Conservation (phyloP, 257 asterid species). For the Ilex asprella region DNA sequence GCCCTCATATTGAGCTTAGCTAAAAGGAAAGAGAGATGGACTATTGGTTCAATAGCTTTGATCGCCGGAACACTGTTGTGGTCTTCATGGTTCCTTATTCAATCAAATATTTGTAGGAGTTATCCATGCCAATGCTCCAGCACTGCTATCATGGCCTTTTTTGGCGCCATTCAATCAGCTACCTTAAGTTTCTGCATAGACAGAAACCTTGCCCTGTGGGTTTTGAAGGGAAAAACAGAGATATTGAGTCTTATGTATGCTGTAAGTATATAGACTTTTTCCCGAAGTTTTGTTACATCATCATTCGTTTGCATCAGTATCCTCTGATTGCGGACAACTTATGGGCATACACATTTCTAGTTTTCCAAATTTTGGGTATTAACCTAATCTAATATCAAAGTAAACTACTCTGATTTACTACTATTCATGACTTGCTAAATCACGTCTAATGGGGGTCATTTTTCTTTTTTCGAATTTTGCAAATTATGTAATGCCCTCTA, state of each 20-base stretch:
- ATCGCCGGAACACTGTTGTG: slow-evolving; percentile 56
- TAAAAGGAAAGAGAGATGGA: slow-evolving; percentile 34
- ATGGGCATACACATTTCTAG: too few relatives aligned
- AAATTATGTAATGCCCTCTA: too few relatives aligned
- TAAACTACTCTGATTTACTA: too few relatives aligned
- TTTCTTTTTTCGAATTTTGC: too few relatives aligned
- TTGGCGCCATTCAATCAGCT: slow-evolving; percentile 64
- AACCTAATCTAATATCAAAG: too few relatives aligned
- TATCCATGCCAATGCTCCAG: slow-evolving; percentile 71
- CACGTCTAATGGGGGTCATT: too few relatives aligned
- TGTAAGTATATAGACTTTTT: slow-evolving; percentile 24
- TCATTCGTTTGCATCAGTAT: too few relatives aligned
- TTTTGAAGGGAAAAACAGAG: slow-evolving; percentile 33
- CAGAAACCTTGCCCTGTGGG: slow-evolving; percentile 44
- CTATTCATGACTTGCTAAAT: background rate
- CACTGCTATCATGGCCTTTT: slow-evolving; percentile 64
- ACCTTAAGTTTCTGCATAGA: slow-evolving; percentile 31
- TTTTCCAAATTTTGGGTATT: too few relatives aligned
- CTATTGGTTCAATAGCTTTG: slow-evolving; percentile 44
- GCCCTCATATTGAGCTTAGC: slow-evolving; percentile 8
- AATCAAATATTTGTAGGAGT: slow-evolving; percentile 36
- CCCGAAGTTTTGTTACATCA: too few relatives aligned
- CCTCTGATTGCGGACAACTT: too few relatives aligned
- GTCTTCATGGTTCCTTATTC: slow-evolving; percentile 78
- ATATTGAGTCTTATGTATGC: slow-evolving; percentile 42